These are phyloP conservation scores for Bertia moriformis DNA, from an alignment of 2,329 filamentous ascomycete genomes.

Conservation along the genomic window DNA sequence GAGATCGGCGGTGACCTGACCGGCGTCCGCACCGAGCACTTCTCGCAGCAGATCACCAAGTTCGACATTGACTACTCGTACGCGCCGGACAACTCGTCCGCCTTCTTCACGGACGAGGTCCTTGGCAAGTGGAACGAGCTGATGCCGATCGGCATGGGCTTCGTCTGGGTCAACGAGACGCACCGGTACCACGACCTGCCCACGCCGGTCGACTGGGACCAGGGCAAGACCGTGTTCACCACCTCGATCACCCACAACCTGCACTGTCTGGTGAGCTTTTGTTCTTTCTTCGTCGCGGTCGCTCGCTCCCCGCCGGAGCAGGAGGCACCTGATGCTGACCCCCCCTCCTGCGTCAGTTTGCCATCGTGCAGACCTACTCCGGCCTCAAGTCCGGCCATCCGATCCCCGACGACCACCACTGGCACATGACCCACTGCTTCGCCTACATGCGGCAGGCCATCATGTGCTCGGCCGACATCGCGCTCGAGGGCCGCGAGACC, in stretches of 20 bases:
- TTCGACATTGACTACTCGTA: slow-evolving; percentile 21
- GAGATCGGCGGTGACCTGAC: slow-evolving; percentile 21
- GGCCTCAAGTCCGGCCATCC: slow-evolving; percentile 20
- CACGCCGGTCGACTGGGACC: slow-evolving; percentile 16
- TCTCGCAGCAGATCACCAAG: slow-evolving; percentile 18
- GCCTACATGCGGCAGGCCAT: slow-evolving; percentile 30
- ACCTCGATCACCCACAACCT: slow-evolving; percentile 24
- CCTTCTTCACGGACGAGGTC: slow-evolving; percentile 21
- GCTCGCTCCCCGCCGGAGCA: neutral
- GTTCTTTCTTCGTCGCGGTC: neutral
- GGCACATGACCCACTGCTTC: slow-evolving; percentile 33
- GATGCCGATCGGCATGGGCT: slow-evolving; percentile 22
- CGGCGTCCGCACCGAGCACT: slow-evolving; percentile 14
- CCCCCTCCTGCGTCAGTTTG: slow-evolving; percentile 10
- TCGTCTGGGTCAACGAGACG: slow-evolving; percentile 18
- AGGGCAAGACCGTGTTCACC: slow-evolving; percentile 20
- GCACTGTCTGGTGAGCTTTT: slow-evolving; percentile 17
- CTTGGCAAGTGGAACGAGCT: slow-evolving; percentile 21
- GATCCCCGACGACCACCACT: slow-evolving; percentile 26
- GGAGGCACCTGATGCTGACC: neutral
- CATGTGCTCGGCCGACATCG: slow-evolving; percentile 28
- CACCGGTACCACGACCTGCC: slow-evolving; percentile 19
- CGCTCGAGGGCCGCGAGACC: slow-evolving; percentile 27
- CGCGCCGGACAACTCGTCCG: slow-evolving; percentile 19
- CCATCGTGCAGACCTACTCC: slow-evolving; percentile 26